Base-by-base conservation (phyloP, 805 yeast species). In the Kuraishia hungarica region DNA sequence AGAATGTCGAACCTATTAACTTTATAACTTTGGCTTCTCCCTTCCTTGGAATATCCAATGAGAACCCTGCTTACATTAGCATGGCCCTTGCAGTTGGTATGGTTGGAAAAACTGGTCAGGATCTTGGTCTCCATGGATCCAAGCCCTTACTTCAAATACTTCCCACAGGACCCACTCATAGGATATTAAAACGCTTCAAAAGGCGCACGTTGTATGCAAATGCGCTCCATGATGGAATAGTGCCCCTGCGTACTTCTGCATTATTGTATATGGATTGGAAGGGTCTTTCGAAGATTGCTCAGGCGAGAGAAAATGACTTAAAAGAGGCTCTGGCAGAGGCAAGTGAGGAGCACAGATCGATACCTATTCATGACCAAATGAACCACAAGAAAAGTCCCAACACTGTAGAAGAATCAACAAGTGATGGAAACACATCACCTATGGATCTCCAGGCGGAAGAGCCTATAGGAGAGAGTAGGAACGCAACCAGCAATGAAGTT, bases 41-140 rank as follows among this genome's bases (percentile, higher is more conserved):
- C 0, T 76, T 90, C 63, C 72, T 94, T 15, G 99, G 99, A 0
- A 84, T 94, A 1, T 81, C 88, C 20, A 83, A 87, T 56, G 99
- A 94, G 59, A 89, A 89, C 65, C 97, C 98, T 0, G 79, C 82
- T 2, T 89, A 87, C 65, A 87, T 93, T 15, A 89, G 91, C 57
- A 65, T 91, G 52, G 96, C 94, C 0, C 73, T 94, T 13, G 89
- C 86, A 71, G 78, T 92, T 39, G 99, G 99, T 0, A 76, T 91
- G 22, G 84, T 91, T n/a, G 99, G 99, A 2, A 80, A 82, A 58
- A 88, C 97, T 0, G 99, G 99, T 4, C 86, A 89, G 61, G 99
- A 94, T 66, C 72, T 94, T 56, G 93, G 93, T 0, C 76, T 94
- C 47, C 67, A 69, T 48, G 74, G 74, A 8, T 19, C 69, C 2